Percentiles rank a stretch among this genome's conserved stretches.
phyloP scores from a whole-genome alignment of 1,139 yeast species.

The Scheffersomyces stambukii region DNA sequence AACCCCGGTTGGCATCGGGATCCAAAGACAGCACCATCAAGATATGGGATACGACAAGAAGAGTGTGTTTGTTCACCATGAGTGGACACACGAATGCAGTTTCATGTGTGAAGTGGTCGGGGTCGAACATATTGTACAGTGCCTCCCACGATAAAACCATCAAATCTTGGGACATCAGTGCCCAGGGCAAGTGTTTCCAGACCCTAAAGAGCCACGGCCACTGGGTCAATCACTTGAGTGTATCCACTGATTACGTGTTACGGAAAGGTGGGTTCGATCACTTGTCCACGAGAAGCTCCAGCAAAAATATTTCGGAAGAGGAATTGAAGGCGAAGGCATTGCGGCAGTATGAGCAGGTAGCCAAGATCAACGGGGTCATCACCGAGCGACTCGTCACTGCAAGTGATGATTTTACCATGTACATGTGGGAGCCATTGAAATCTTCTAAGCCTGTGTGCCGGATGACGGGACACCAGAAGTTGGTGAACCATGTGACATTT shows the following conservation, averaged over 20 bases:
- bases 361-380: constrained; percentile 61
- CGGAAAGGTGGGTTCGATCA: constrained; percentile 55
- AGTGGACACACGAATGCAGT: constrained; percentile 89
- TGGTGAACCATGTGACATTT: constrained; percentile 92
- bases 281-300: constrained; percentile 18
- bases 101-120: constrained; percentile 96
- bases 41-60: constrained; percentile 83
- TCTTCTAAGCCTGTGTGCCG: constrained; percentile 79
- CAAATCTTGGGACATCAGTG: constrained; percentile 81
- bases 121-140: constrained; percentile 77
- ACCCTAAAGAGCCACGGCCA: constrained; percentile 89
- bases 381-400: constrained; percentile 91
- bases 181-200: constrained; percentile 74
- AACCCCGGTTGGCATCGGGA: constrained; percentile 77
- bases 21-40: constrained; percentile 90
- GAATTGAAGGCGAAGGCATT: constrained; percentile 35
- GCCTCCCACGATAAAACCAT: constrained; percentile 95
- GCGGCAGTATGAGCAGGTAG: constrained; percentile 69
- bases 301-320: constrained; percentile 19
- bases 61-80: constrained; percentile 67
- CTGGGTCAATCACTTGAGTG: constrained; percentile 93
- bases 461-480: constrained; percentile 96
- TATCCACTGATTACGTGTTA: constrained; percentile 85
- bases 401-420: constrained; percentile 97
- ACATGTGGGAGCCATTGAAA: constrained; percentile 88